Conservation (phyloP, 2,329 filamentous ascomycete species). For the Alternaria triticina region DNA sequence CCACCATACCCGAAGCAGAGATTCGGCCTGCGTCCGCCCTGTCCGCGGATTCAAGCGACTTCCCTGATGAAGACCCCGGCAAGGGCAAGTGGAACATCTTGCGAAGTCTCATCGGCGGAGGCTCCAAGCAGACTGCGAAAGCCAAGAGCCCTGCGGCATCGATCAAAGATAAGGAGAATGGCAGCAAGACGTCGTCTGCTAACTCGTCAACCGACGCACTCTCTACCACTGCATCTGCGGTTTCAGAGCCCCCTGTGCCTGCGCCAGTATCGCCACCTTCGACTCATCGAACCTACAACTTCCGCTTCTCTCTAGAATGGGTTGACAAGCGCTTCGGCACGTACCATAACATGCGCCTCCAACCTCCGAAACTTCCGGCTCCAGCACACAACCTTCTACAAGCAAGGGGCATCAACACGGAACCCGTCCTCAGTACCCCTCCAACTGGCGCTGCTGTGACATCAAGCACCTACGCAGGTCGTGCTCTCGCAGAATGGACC, state of each 20-base stretch:
- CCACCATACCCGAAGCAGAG: slow-evolving; percentile 29
- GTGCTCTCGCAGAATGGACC: slow-evolving; percentile 79
- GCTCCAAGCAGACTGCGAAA: slow-evolving; percentile 51
- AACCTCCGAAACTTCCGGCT: slow-evolving; percentile 71
- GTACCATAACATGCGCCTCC: slow-evolving; percentile 68
- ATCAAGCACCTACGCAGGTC: slow-evolving; percentile 67
- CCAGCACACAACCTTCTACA: slow-evolving; percentile 72
- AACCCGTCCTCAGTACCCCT: slow-evolving; percentile 32
- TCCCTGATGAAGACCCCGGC: slow-evolving; percentile 53
- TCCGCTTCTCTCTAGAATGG: slow-evolving; percentile 77
- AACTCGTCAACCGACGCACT: slow-evolving; percentile 8
- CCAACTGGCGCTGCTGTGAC: slow-evolving; percentile 48
- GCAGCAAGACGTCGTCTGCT: slow-evolving; percentile 11
- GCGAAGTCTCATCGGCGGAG: slow-evolving; percentile 65
- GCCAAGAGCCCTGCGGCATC: slow-evolving; percentile 44
- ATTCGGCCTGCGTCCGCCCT: slow-evolving; percentile 37
- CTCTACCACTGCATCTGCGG: slow-evolving; percentile 8
- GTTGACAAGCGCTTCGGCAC: slow-evolving; percentile 63
- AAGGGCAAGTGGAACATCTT: slow-evolving; percentile 67
- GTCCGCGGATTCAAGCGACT: slow-evolving; percentile 42
- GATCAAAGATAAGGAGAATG: slow-evolving; percentile 34
- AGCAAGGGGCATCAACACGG: slow-evolving; percentile 38
- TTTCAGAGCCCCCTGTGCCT: slow-evolving; percentile 7
- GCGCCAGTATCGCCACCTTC: slow-evolving; percentile 54
- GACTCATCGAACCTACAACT: slow-evolving; percentile 67